phyloP scores from a whole-genome alignment of 345 rosid species.

The Excoecaria cochinchinensis region DNA sequence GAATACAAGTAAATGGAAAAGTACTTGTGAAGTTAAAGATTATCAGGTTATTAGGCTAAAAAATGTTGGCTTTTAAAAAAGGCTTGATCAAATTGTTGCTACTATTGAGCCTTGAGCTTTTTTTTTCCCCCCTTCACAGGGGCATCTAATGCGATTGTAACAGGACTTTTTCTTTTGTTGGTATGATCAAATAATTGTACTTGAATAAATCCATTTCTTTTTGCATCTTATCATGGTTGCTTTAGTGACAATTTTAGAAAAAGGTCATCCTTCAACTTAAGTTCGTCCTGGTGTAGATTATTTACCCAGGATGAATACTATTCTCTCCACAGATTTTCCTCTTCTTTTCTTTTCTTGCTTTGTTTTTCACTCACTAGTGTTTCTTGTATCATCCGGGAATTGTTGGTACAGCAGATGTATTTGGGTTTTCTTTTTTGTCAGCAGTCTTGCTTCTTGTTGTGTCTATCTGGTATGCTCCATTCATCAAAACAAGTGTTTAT shows the following conservation, averaged over 20 bases:
- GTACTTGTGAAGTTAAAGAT: not conserved
- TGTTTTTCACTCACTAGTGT: not conserved
- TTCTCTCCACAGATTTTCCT: not conserved
- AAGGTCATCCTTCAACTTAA: not conserved
- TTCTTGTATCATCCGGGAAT: not conserved
- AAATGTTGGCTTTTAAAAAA: not conserved
- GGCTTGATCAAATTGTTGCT: not conserved
- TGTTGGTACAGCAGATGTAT: not conserved
- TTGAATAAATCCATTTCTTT: not conserved
- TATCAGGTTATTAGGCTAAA: not conserved
- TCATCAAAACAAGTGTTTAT: not conserved
- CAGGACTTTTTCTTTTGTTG: not conserved
- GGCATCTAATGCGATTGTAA: not conserved
- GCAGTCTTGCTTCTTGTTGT: not conserved
- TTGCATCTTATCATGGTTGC: not conserved
- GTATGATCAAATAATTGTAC: not conserved
- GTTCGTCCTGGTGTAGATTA: not conserved
- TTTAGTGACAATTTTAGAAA: not conserved
- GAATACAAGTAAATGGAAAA: not conserved
- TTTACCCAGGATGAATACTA: not conserved
- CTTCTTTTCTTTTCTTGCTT: not conserved
- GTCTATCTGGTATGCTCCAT: no score
- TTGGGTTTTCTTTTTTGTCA: not conserved
- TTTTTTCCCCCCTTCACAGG: not conserved
- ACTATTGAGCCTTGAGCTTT: not conserved